Evolutionary conservation across 176 grass and related monocot genomes (phyloP), one percentile per base, ranked within the genome.

Genomic region (Aegilops speltoides): DNA sequence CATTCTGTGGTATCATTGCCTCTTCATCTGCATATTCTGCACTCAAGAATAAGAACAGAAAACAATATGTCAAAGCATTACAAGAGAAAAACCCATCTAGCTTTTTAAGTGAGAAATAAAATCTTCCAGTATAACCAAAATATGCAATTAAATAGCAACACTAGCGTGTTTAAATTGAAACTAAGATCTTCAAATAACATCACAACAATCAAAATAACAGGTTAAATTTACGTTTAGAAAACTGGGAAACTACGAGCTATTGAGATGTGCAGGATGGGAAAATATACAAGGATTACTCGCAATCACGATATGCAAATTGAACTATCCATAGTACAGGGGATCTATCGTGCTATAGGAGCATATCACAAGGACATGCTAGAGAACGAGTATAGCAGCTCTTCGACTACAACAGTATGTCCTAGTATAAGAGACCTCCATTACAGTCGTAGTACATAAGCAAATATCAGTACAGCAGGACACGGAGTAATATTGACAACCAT

Each of bases 21-120:
- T 83, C 88, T 83, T 31, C 31, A 31, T 92, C 88, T 73, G 82
- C 24, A 82, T 91, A 92, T 62, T 95, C 93, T 95, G 93, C 32
- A 90, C 74, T 57, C 56, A 90, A 61, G 28, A 85, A 84, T 48
- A 87, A 81, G 22, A 26, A 84, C 34, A 85, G 59, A 76, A 80
- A 74, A 80, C 7, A 76, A 86, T 14, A 64, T 85, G 80, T 86
- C 20, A 92, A 33, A 89, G 41, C 3, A 92, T 31, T 79, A 11
- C n/a, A 68, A 13, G 31, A 26, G 3, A 78, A 86, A 73, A 45
- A 66, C 10, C 31, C 8, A 14, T 38, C 37, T n/a, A 72, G 52
- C 16, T 31, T 52, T 52, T 54, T 11, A 71, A 41, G 5, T 40
- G 14, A 33, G 1, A 86, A 77, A 17, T 41, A 45, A 63, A 71